Evolutionary conservation across 306 rosid genomes (phyloP).

Genomic region (Lathyrus aphaca): DNA sequence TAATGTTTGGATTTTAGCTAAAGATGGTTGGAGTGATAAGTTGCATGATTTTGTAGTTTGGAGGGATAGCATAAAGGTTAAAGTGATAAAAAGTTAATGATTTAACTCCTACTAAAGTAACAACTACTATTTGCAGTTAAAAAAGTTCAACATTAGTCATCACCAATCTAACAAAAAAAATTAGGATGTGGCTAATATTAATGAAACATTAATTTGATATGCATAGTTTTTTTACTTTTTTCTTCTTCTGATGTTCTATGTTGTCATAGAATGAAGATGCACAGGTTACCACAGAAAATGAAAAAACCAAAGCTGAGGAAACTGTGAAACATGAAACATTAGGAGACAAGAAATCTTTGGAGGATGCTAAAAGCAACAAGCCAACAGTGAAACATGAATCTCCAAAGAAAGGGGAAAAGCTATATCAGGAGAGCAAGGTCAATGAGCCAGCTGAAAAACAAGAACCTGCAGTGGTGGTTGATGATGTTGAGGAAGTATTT

Average conservation of each 20-base stretch:
- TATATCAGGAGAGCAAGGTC: constrained; percentile 12
- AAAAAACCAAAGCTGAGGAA: constrained; percentile 35
- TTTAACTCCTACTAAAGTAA: not conserved
- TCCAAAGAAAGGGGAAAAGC: constrained; percentile 31
- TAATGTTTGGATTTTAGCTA: not conserved
- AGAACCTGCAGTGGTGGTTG: not conserved
- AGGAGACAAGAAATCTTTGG: constrained; percentile 25
- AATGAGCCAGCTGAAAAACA: constrained; percentile 27
- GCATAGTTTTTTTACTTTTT: too few relatives aligned
- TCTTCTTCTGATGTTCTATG: too few relatives aligned
- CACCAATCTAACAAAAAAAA: too few relatives aligned
- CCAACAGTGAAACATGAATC: constrained; percentile 34
- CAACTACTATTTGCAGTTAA: too few relatives aligned
- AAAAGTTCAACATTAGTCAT: too few relatives aligned
- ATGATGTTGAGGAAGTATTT: not conserved
- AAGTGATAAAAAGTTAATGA: not conserved
- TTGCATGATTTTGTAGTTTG: not conserved
- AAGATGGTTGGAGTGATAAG: not conserved
- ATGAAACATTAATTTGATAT: too few relatives aligned
- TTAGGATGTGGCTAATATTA: too few relatives aligned
- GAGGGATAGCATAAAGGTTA: not conserved
- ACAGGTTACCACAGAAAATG: constrained; percentile 34
- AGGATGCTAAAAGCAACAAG: constrained; percentile 19
- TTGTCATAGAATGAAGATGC: constrained; percentile 36
- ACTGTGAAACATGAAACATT: constrained; percentile 28